Evolutionary conservation across 495 filamentous ascomycete species (phyloP).

Genomic region (Neurospora sp.): DNA sequence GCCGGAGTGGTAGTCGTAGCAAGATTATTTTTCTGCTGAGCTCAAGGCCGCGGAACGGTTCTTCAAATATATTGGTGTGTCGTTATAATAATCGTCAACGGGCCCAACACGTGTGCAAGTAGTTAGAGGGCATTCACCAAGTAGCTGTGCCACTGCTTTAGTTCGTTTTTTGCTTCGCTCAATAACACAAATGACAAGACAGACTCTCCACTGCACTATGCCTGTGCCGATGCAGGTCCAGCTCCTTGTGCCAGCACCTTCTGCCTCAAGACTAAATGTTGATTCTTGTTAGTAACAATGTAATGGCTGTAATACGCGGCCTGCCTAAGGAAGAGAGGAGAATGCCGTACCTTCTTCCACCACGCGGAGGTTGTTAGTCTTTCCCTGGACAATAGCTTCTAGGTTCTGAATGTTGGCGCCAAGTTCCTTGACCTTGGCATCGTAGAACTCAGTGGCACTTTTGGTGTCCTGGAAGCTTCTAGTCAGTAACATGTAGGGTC

Average conservation of each 20-base stretch:
- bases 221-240: conserved; percentile 3
- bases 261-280: conserved; percentile 42
- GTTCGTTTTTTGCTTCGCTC: not conserved
- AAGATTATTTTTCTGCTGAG: not conserved
- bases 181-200: conserved; percentile 5
- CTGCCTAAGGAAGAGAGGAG: not conserved
- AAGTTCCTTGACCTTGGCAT: conserved; percentile 71
- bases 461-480: conserved; percentile 41
- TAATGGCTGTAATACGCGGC: not conserved
- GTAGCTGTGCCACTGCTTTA: not conserved
- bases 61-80: not conserved
- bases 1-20: not conserved
- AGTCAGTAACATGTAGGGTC: conserved; percentile 2
- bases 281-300: not conserved
- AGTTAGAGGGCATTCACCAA: not conserved
- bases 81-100: not conserved
- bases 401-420: conserved; percentile 70
- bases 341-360: conserved; percentile 71
- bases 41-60: not conserved
- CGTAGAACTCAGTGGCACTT: conserved; percentile 77
- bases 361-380: conserved; percentile 71
- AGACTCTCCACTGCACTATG: not conserved
- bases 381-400: conserved; percentile 76
- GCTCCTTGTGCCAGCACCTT: conserved; percentile 34
- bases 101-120: not conserved